Conservation (phyloP, 1,284 basidiomycete genomes). For the Singerocomus inundabilis region DNA sequence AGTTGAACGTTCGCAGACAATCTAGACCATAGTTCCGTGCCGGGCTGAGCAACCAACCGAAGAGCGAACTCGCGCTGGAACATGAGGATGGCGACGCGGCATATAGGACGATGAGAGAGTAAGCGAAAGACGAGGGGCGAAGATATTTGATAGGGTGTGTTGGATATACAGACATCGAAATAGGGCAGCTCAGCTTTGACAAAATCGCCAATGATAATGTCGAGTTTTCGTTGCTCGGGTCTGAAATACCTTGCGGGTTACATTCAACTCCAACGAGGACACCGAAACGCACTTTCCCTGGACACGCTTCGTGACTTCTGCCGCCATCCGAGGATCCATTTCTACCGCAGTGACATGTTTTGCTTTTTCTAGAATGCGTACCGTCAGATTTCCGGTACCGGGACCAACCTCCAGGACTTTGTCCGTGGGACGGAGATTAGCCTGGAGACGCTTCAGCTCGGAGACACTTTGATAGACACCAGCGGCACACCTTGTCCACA, state of each 20-base stretch:
- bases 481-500: constrained; percentile 61
- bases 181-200: constrained; percentile 96
- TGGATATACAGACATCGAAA: constrained; percentile 99
- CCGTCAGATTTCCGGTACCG: constrained; percentile 96
- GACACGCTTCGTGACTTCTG: constrained; percentile 95
- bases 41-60: constrained; percentile 86
- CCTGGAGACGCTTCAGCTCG: constrained; percentile 45
- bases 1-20: constrained; percentile 97
- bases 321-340: constrained; percentile 99
- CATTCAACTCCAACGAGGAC: neutral
- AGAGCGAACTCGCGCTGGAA: constrained; percentile 98
- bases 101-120: constrained; percentile 92
- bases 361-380: constrained; percentile 91
- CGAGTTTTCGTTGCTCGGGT: constrained; percentile 92
- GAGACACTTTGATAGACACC: neutral
- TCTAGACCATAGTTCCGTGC: constrained; percentile 89
- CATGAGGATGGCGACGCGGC: constrained; percentile 96
- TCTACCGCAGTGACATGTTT: constrained; percentile 94
- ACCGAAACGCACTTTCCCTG: constrained; percentile 79
- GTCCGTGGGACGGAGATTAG: constrained; percentile 91
- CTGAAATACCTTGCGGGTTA: constrained; percentile 40
- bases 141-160: constrained; percentile 99
- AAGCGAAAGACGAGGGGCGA: constrained; percentile 97
- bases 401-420: constrained; percentile 98
- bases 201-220: constrained; percentile 95